These are phyloP conservation scores for Annulohypoxylon maeteangense DNA, from an alignment of 495 filamentous ascomycete species.

Conservation along the genomic window DNA sequence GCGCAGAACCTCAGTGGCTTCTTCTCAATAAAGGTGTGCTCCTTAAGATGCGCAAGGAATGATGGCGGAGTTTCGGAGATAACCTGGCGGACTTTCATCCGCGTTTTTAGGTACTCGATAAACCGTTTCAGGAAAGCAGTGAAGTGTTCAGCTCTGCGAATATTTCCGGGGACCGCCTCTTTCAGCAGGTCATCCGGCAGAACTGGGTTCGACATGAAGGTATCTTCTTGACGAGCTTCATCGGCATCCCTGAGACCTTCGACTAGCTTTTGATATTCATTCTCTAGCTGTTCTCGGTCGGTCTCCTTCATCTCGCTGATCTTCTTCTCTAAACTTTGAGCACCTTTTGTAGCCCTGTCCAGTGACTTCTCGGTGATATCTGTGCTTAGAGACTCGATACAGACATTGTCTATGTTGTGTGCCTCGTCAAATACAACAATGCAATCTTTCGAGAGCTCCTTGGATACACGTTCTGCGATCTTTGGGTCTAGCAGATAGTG, in stretches of 20 bases:
- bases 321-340: conserved; percentile 86
- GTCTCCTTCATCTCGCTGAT: conserved; percentile 92
- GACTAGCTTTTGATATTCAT: conserved; percentile 94
- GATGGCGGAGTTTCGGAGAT: conserved; percentile 96
- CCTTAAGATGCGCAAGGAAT: conserved; percentile 92
- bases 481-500: conserved; percentile 98
- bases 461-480: conserved; percentile 96
- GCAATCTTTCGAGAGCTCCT: conserved; percentile 96
- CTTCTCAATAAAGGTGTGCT: conserved; percentile 96
- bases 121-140: conserved; percentile 94
- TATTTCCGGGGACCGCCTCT: conserved; percentile 97
- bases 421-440: conserved; percentile 99
- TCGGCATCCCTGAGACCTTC: conserved; percentile 90
- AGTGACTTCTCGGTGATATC: conserved; percentile 96
- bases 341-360: conserved; percentile 86
- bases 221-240: conserved; percentile 88
- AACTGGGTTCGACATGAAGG: conserved; percentile 96
- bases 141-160: conserved; percentile 95
- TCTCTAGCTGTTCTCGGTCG: conserved; percentile 91
- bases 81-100: conserved; percentile 97
- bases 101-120: conserved; percentile 96
- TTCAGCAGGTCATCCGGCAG: conserved; percentile 84
- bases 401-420: conserved; percentile 99
- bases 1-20: conserved; percentile 97
- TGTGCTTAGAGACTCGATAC: conserved; percentile 96